Percentiles rank a stretch among this genome's conserved stretches.
Conservation (phyloP, 176 grass and related monocot genomes). For the Eleusine coracana region DNA sequence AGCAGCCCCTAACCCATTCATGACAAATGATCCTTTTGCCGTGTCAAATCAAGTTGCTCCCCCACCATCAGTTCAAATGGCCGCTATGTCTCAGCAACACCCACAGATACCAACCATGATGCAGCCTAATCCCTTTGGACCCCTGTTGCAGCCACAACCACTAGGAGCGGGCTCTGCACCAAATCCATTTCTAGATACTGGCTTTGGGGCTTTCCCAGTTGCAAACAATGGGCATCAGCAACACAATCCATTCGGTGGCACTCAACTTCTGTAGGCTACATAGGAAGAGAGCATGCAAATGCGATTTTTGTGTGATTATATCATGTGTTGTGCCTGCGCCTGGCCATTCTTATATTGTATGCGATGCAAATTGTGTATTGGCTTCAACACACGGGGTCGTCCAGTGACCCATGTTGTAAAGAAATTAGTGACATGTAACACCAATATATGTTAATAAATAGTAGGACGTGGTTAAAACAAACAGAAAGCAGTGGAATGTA, state of each 20-base stretch:
- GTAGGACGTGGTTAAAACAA: slow-evolving; percentile 41
- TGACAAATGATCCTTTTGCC: slow-evolving; percentile 71
- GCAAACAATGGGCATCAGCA: slow-evolving; percentile 57
- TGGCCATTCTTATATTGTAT: slow-evolving; percentile 53
- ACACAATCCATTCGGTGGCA: slow-evolving; percentile 62
- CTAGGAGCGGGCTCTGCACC: slow-evolving; percentile 35
- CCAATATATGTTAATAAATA: slow-evolving; percentile 50
- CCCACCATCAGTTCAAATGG: slow-evolving; percentile 88
- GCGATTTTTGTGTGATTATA: slow-evolving; percentile 72
- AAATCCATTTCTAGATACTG: slow-evolving; percentile 67
- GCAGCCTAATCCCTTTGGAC: slow-evolving; percentile 66
- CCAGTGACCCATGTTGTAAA: slow-evolving; percentile 66
- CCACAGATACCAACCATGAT: slow-evolving; percentile 63
- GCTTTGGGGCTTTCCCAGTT: slow-evolving; percentile 65
- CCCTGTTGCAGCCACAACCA: slow-evolving; percentile 55
- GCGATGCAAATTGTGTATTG: slow-evolving; percentile 52
- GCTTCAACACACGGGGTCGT: slow-evolving; percentile 47
- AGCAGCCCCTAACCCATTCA: slow-evolving; percentile 76
- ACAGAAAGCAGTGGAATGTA: background rate
- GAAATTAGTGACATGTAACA: slow-evolving; percentile 50
- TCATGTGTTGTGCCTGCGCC: slow-evolving; percentile 49
- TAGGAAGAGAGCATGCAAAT: slow-evolving; percentile 45
- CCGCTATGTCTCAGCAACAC: slow-evolving; percentile 78
- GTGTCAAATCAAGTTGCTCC: slow-evolving; percentile 76
- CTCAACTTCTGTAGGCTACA: slow-evolving; percentile 58